Evolutionary conservation across 306 rosid genomes (phyloP), one percentile per base, ranked within the genome.

Genomic region (Macrotyloma uniflorum): DNA sequence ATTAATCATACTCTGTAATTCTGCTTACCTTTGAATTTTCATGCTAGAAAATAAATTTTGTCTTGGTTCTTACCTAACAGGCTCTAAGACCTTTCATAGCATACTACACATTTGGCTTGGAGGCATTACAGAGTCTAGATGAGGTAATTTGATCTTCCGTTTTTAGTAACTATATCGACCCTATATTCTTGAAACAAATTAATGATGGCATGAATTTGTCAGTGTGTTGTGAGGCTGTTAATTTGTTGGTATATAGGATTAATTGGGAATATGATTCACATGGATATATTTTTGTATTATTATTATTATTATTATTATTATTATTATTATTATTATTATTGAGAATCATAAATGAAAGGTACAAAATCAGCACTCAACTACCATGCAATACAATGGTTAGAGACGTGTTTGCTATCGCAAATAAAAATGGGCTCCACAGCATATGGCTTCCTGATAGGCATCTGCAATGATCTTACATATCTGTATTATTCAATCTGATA

Each of bases 31-130:
- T 55, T 61, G 65, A 43, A 55, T 24, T n/a, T 26, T 32, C 67
- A 46, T 42, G 46, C 70, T 78, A 13, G 51, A 65, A 64, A 20
- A 43, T 14, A 57, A 72, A 70, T 26, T 5, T 69, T 59, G 58
- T 76, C 23, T 69, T 50, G 74, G 59, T 80, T 78, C 67, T 45
- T 81, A 1, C 47, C 49, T 63, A 75, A 50, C 92, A 94, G 98
- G 97, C 97, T 55, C 70, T n/a, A 20, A 94, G 97, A 86, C 97
- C 98, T 79, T 92, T 85, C 81, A 76, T 89, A 61, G 80, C 91
- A 64, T 91, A 92, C 88, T 87, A 85, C 87, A 82, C 98, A 22
- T 88, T 87, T 74, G 88, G 88, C 79, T 38, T 32, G 78, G 57
- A 79, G 43, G 89, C 86, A 77, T 69, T 95, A 83, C 86, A 72